A percentile compares a stretch with the other conserved stretches of the same genome.
Evolutionary conservation across 2,329 filamentous ascomycete species (phyloP).

Genomic region (Aspergillus aculeatus): DNA sequence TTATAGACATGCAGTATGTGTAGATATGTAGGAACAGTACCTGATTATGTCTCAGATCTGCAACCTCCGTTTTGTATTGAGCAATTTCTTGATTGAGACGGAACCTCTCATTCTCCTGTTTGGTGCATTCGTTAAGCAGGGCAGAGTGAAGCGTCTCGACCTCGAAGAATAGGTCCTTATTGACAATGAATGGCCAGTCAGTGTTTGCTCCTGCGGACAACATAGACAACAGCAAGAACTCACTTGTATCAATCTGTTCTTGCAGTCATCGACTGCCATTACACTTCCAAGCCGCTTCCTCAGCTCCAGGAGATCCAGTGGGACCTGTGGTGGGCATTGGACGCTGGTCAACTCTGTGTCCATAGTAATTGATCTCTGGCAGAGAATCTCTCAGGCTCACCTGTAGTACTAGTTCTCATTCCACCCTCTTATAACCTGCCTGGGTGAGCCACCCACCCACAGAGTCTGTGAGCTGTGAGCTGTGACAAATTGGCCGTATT

Average conservation of each 20-base stretch:
- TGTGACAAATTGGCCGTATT: neutral
- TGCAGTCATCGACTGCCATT: slow-evolving; percentile 16
- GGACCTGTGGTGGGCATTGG: neutral
- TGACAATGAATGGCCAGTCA: neutral
- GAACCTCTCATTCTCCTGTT: slow-evolving; percentile 6
- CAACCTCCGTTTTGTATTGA: slow-evolving; percentile 1
- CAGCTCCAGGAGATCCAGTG: slow-evolving; percentile 5
- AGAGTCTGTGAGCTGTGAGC: no score
- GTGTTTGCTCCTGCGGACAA: no score
- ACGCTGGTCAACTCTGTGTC: neutral
- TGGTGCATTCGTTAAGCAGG: slow-evolving; percentile 8
- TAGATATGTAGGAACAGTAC: neutral
- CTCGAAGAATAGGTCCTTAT: slow-evolving; percentile 17
- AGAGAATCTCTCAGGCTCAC: neutral
- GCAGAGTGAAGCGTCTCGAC: slow-evolving; percentile 11
- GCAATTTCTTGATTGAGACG: slow-evolving; percentile 6
- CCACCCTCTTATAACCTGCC: no score
- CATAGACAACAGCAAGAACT: neutral
- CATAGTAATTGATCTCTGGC: neutral
- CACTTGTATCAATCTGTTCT: slow-evolving; percentile 20
- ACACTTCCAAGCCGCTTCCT: slow-evolving; percentile 12
- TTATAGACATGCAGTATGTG: neutral
- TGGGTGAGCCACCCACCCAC: no score
- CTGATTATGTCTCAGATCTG: slow-evolving; percentile 9
- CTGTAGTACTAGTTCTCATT: no score